Conservation (phyloP, 2,329 filamentous ascomycete species). For the Fusarium sororula region DNA sequence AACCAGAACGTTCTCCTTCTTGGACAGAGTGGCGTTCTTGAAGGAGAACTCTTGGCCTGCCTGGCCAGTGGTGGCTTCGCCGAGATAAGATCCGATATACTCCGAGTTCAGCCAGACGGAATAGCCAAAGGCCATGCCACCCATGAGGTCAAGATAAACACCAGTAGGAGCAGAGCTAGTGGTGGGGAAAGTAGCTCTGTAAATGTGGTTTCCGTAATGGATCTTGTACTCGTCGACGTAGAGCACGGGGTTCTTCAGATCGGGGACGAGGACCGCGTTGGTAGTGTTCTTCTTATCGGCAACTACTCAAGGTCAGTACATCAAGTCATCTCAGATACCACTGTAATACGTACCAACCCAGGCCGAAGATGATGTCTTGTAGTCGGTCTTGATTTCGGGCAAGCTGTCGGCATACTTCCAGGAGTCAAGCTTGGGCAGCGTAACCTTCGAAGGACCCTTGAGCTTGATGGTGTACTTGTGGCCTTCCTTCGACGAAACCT, state of each 20-base stretch:
- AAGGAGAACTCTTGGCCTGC: conserved; percentile 59
- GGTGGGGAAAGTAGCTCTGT: conserved; percentile 60
- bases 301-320: conserved; percentile 25
- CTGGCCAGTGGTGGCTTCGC: conserved; percentile 52
- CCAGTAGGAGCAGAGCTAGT: conserved; percentile 50
- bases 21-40: conserved; percentile 55
- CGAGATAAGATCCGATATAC: conserved; percentile 65
- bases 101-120: conserved; percentile 66
- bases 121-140: conserved; percentile 65
- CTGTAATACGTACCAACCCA: conserved; percentile 51
- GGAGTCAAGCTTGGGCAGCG: conserved; percentile 51
- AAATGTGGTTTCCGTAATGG: conserved; percentile 63
- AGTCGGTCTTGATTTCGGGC: conserved; percentile 56
- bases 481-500: conserved; percentile 40
- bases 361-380: conserved; percentile 52
- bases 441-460: conserved; percentile 41
- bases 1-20: conserved; percentile 59
- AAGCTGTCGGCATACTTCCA: conserved; percentile 61
- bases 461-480: conserved; percentile 44
- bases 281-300: conserved; percentile 60
- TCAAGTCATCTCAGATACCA: rapidly evolving
- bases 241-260: conserved; percentile 61
- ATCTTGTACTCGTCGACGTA: conserved; percentile 67
- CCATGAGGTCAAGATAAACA: conserved; percentile 61
- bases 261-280: conserved; percentile 56